Percentiles rank a stretch among this genome's conserved stretches.
Evolutionary conservation across 805 yeast genomes (phyloP).

Genomic region (Zygosaccharomyces rouxii): DNA sequence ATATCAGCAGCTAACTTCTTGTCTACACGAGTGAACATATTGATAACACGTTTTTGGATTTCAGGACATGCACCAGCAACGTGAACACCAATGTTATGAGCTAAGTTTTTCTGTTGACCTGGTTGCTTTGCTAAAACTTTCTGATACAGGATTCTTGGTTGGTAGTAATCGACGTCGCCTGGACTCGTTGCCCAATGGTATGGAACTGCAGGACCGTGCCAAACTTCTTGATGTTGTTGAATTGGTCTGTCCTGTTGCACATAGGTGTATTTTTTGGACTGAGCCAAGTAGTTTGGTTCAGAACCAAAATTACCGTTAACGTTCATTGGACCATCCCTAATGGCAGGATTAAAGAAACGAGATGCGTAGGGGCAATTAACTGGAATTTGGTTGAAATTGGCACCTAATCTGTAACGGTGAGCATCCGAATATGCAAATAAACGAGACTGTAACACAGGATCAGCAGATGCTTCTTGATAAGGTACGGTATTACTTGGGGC

Average conservation of each 20-base stretch:
- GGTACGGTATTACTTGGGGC: conserved; percentile 84
- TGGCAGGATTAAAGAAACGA: conserved; percentile 58
- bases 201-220: conserved; percentile 78
- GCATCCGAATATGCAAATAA: conserved; percentile 82
- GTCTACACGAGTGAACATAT: conserved; percentile 69
- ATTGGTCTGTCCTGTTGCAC: conserved; percentile 32
- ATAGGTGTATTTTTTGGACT: conserved; percentile 39
- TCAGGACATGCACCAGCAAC: conserved; percentile 61
- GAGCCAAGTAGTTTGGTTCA: conserved; percentile 69
- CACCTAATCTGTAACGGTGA: conserved; percentile 72
- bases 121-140: conserved; percentile 70
- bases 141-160: conserved; percentile 69
- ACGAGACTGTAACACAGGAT: conserved; percentile 79
- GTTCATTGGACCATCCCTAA: conserved; percentile 78
- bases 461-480: conserved; percentile 76
- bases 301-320: conserved; percentile 69
- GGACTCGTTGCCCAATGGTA: conserved; percentile 73
- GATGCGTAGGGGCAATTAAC: conserved; percentile 75
- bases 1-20: conserved; percentile 63
- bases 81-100: conserved; percentile 80
- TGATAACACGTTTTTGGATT: conserved; percentile 75
- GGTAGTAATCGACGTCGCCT: conserved; percentile 68
- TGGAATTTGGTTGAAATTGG: conserved; percentile 80
- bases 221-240: conserved; percentile 69
- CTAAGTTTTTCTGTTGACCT: conserved; percentile 79